Conservation (phyloP, 2,329 filamentous ascomycete genomes). For the Fusarium sp. region DNA sequence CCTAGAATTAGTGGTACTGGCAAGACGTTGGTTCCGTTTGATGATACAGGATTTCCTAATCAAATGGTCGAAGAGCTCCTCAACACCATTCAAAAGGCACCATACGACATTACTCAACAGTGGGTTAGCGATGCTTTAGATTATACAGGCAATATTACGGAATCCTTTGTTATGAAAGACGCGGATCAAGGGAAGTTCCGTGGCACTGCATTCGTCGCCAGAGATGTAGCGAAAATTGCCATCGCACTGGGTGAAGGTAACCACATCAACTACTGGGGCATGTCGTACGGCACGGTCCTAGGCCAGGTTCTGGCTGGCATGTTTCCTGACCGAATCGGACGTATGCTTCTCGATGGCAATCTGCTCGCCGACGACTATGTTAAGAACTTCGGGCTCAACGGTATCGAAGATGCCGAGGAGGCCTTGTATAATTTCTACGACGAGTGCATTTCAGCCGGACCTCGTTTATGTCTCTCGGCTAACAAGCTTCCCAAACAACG, state of each 20-base stretch:
- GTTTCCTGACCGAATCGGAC: constrained; percentile 38
- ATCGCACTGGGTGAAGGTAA: constrained; percentile 52
- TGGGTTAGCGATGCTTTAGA: neutral
- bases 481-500: neutral
- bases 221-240: constrained; percentile 50
- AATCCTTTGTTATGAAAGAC: no score
- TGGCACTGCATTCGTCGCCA: constrained; percentile 40
- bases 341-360: constrained; percentile 34
- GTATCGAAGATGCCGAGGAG: neutral
- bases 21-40: neutral
- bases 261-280: constrained; percentile 50
- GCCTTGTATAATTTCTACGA: neutral
- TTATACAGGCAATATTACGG: neutral
- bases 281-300: constrained; percentile 38
- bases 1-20: neutral
- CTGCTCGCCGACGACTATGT: constrained; percentile 25
- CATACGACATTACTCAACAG: no score
- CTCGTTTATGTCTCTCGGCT: neutral
- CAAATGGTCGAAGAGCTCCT: rapidly evolving
- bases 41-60: rapidly evolving
- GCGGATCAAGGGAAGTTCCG: no score
- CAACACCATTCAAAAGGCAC: neutral
- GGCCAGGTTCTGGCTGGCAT: constrained; percentile 35
- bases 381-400: rapidly evolving
- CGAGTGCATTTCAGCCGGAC: neutral